Conservation (phyloP, 1,139 yeast genomes). For the Casaregolazyma suthepensis region DNA sequence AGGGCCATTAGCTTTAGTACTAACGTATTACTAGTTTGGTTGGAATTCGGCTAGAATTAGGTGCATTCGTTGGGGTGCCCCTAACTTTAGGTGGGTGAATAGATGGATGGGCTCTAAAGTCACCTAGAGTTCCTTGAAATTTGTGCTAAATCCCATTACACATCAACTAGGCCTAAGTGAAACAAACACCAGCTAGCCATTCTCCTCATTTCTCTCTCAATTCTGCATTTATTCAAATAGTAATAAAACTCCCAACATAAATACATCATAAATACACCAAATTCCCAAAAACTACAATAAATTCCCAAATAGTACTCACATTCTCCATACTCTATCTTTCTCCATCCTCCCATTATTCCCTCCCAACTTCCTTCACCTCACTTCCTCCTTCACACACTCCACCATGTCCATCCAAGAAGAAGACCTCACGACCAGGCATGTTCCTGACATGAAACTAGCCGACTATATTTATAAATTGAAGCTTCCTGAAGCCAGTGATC, state of each 20-base stretch:
- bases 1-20: too few species aligned
- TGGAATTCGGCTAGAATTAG: not conserved
- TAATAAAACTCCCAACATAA: too few species aligned
- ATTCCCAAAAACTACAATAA: too few species aligned
- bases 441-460: constrained; percentile 76
- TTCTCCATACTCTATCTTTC: too few species aligned
- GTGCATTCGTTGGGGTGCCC: not conserved
- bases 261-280: not conserved
- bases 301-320: too few species aligned
- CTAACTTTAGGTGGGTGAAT: not conserved
- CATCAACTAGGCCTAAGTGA: not conserved
- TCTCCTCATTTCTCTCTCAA: not conserved
- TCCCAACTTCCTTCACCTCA: not conserved
- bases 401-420: constrained; percentile 9
- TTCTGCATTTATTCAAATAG: not conserved
- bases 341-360: not conserved
- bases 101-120: too few species aligned
- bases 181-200: too few species aligned
- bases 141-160: not conserved
- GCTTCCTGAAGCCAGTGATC: constrained; percentile 34
- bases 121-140: too few species aligned
- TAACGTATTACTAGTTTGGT: too few species aligned
- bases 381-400: not conserved
- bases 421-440: constrained; percentile 19
- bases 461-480: constrained; percentile 65